A percentile compares a stretch with the other conserved stretches of the same genome.
These are phyloP conservation scores for Neopestalotiopsis sp. DNA, from an alignment of 2,329 filamentous ascomycete genomes.

Conservation along the genomic window DNA sequence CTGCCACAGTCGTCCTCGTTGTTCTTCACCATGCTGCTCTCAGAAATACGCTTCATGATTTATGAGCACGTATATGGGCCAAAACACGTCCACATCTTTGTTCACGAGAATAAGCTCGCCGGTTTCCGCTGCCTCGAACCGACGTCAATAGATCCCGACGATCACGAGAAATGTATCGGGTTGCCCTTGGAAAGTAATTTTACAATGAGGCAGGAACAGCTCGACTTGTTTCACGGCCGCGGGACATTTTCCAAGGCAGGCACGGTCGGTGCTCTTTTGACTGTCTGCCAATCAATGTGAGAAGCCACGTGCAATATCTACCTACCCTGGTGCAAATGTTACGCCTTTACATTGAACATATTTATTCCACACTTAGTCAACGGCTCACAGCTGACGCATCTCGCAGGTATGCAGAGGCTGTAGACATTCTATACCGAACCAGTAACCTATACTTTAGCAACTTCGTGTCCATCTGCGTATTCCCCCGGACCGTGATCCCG, in stretches of 20 bases:
- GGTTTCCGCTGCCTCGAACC: slow-evolving; percentile 8
- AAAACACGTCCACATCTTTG: slow-evolving; percentile 13
- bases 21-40: background rate
- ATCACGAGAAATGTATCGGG: background rate
- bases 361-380: background rate
- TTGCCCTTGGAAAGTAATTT: background rate
- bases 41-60: slow-evolving; percentile 6
- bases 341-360: no score
- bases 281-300: slow-evolving; percentile 4
- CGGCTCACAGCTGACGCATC: background rate
- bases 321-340: no score
- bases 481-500: slow-evolving; percentile 7
- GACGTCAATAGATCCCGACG: background rate
- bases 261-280: background rate
- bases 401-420: slow-evolving; percentile 7
- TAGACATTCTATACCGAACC: slow-evolving; percentile 9
- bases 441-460: slow-evolving; percentile 14
- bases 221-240: background rate
- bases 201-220: background rate
- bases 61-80: slow-evolving; percentile 13
- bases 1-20: background rate
- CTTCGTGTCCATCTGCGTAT: slow-evolving; percentile 11
- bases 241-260: background rate
- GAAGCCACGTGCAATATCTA: background rate
- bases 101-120: slow-evolving; percentile 12